A percentile compares a stretch with the other conserved stretches of the same genome.
These are phyloP conservation scores for Saccharomyces hybrid DNA, from an alignment of 1,139 yeast species.

Conservation along the genomic window DNA sequence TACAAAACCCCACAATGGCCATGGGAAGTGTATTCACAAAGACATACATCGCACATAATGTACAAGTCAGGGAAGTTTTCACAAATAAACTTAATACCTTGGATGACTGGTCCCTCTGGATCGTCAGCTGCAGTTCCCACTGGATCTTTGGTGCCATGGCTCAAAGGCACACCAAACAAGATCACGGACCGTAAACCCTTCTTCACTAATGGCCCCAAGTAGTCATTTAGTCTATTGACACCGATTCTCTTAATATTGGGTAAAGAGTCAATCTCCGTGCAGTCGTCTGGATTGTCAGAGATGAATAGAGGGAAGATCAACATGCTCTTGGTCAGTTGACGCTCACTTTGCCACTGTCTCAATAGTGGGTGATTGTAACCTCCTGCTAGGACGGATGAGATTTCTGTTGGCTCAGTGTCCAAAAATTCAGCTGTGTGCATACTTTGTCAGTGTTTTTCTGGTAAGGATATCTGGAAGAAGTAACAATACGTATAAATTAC, in stretches of 20 bases:
- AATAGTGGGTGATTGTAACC: slow-evolving; percentile 89
- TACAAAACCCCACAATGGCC: slow-evolving; percentile 93
- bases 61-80: slow-evolving; percentile 70
- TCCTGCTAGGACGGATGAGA: slow-evolving; percentile 81
- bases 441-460: background rate
- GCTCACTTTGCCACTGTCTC: slow-evolving; percentile 85
- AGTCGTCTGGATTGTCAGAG: slow-evolving; percentile 77
- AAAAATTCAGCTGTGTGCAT: slow-evolving; percentile 64
- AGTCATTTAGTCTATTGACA: slow-evolving; percentile 66
- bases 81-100: slow-evolving; percentile 59
- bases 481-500: background rate
- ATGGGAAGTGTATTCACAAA: slow-evolving; percentile 93
- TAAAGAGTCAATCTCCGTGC: slow-evolving; percentile 59
- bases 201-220: slow-evolving; percentile 56
- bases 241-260: slow-evolving; percentile 91
- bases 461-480: background rate
- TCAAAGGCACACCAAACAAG: slow-evolving; percentile 83
- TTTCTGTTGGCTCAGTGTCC: slow-evolving; percentile 48
- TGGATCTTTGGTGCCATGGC: slow-evolving; percentile 66
- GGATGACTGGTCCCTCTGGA: slow-evolving; percentile 92
- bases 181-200: slow-evolving; percentile 86
- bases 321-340: slow-evolving; percentile 79
- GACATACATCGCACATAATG: slow-evolving; percentile 89
- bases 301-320: slow-evolving; percentile 89
- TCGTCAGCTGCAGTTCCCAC: slow-evolving; percentile 91